A percentile compares a stretch with the other conserved stretches of the same genome.
phyloP scores from a whole-genome alignment of 805 yeast genomes.

The Candida khao-thaluensis region DNA sequence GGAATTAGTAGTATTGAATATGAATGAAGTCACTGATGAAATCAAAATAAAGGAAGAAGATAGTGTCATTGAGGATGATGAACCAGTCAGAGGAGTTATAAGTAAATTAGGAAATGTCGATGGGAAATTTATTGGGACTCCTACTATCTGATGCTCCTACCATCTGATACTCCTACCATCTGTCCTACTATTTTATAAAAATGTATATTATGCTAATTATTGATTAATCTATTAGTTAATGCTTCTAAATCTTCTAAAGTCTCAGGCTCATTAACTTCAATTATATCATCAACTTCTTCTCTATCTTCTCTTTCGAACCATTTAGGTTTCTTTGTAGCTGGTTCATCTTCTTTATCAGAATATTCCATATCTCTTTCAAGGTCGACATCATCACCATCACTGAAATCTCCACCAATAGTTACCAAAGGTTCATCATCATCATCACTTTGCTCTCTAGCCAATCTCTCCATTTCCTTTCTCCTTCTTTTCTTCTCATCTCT shows the following conservation, averaged over 20 bases:
- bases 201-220: conserved; percentile 9
- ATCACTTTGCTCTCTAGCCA: conserved; percentile 39
- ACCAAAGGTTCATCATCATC: conserved; percentile 22
- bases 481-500: conserved; percentile 84
- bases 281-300: conserved; percentile 32
- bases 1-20: conserved; percentile 61
- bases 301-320: conserved; percentile 47
- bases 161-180: neutral
- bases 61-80: conserved; percentile 16
- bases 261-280: conserved; percentile 85
- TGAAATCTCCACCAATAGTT: neutral
- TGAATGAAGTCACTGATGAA: conserved; percentile 21
- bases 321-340: conserved; percentile 43
- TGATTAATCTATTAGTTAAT: conserved; percentile 56
- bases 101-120: conserved; percentile 30
- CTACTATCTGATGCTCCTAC: conserved; percentile 15
- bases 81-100: conserved; percentile 22
- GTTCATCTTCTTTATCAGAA: conserved; percentile 25
- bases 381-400: conserved; percentile 32
- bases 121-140: conserved; percentile 33
- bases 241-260: conserved; percentile 94
- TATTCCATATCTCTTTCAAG: conserved; percentile 47
- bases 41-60: conserved; percentile 13
- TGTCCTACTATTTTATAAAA: neutral
- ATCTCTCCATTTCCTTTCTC: conserved; percentile 75